These are phyloP conservation scores for Euryodendron excelsum DNA, from an alignment of 148 eudicot species.

Conservation along the genomic window DNA sequence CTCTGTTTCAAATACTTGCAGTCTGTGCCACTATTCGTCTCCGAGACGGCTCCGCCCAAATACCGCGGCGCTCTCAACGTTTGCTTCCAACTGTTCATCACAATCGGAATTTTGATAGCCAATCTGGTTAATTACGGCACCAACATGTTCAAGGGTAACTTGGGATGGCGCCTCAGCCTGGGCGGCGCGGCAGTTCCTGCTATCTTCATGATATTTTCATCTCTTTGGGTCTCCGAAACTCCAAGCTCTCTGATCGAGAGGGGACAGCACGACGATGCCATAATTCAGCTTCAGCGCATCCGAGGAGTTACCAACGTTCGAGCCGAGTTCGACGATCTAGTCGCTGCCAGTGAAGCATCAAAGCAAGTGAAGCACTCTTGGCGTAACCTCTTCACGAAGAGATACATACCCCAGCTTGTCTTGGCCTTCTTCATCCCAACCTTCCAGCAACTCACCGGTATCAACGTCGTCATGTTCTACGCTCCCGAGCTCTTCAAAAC, in stretches of 20 bases:
- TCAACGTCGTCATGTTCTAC: constrained; percentile 40
- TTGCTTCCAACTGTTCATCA: constrained; percentile 29
- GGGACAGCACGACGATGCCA: constrained; percentile 23
- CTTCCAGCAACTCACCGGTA: constrained; percentile 41
- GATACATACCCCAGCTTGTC: constrained; percentile 30
- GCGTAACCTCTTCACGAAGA: neutral
- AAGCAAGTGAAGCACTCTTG: constrained; percentile 24
- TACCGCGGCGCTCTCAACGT: too few species aligned
- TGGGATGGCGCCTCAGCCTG: constrained; percentile 26
- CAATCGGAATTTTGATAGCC: constrained; percentile 25
- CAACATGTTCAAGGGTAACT: neutral
- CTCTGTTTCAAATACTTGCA: too few species aligned
- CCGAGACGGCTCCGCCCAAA: constrained; percentile 41
- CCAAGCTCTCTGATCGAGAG: constrained; percentile 42
- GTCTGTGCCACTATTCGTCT: constrained; percentile 27
- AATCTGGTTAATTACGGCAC: constrained; percentile 25
- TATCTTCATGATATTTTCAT: constrained; percentile 22
- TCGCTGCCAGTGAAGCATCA: constrained; percentile 28
- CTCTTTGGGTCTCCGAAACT: constrained; percentile 25
- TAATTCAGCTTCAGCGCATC: constrained; percentile 15
- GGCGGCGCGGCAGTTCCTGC: constrained; percentile 40
- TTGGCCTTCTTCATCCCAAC: constrained; percentile 27
- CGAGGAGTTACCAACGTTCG: constrained; percentile 32
- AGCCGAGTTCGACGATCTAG: constrained; percentile 23
- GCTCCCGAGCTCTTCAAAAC: constrained; percentile 36